Conservation (phyloP, 2,329 filamentous ascomycete genomes). For the Aspergillus tubingensis region DNA sequence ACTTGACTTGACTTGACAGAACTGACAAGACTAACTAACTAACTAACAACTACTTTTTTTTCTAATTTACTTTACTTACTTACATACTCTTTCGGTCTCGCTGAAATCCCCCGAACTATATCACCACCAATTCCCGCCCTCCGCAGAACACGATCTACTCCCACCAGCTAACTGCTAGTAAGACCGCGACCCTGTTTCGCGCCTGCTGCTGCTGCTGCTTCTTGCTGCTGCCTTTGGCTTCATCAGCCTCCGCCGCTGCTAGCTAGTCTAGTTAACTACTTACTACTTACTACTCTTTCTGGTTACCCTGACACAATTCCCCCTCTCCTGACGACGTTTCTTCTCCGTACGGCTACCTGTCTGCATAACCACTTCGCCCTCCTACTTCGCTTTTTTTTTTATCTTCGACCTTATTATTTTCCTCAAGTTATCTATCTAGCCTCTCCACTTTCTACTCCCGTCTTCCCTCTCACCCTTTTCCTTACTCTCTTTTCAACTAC, state of each 20-base stretch:
- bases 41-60: not conserved
- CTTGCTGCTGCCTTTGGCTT: not conserved
- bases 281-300: not conserved
- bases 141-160: slow-evolving; percentile 6
- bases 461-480: not conserved
- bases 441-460: slow-evolving; percentile 1
- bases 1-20: not conserved
- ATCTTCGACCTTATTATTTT: not conserved
- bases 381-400: slow-evolving; percentile 2
- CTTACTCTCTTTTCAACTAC: not conserved
- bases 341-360: not conserved
- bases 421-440: not conserved
- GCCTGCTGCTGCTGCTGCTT: not conserved
- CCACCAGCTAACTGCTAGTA: slow-evolving; percentile 1
- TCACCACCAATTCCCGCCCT: slow-evolving; percentile 1
- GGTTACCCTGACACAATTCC: slow-evolving; percentile 2
- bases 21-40: not conserved
- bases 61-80: not conserved
- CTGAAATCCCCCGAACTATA: slow-evolving; percentile 1
- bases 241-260: not conserved
- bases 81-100: not conserved
- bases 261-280: not conserved
- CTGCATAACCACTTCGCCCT: slow-evolving; percentile 9
- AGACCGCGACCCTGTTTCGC: not conserved
- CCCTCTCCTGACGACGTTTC: not conserved